Conservation (phyloP, 441 rosid species). For the Macaranga tanarius region DNA sequence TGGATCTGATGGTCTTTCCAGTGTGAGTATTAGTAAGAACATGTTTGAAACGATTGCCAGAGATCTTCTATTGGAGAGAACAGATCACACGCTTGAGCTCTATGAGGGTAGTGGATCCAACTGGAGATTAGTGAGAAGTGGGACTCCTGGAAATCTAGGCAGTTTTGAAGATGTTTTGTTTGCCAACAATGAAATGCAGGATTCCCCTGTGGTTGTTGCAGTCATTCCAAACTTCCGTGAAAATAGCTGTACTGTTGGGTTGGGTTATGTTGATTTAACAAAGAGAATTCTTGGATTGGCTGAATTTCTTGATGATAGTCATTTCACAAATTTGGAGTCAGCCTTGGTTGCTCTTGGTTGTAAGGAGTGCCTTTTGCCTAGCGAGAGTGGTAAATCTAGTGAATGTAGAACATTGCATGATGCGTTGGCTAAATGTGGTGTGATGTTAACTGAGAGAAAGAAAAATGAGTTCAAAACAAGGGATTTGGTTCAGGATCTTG, state of each 20-base stretch:
- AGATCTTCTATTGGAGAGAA: slow-evolving; percentile 88
- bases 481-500: slow-evolving; percentile 87
- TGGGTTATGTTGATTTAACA: slow-evolving; percentile 83
- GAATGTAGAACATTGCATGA: slow-evolving; percentile 60
- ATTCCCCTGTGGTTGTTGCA: slow-evolving; percentile 82
- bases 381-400: slow-evolving; percentile 57
- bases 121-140: slow-evolving; percentile 83
- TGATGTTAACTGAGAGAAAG: slow-evolving; percentile 91
- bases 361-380: slow-evolving; percentile 91
- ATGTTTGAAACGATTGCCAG: slow-evolving; percentile 90
- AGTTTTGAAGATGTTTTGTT: slow-evolving; percentile 95
- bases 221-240: slow-evolving; percentile 63
- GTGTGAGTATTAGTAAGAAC: slow-evolving; percentile 76
- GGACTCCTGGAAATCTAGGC: slow-evolving; percentile 92
- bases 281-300: slow-evolving; percentile 78
- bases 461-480: slow-evolving; percentile 79
- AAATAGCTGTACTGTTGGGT: slow-evolving; percentile 66
- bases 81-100: slow-evolving; percentile 85
- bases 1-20: slow-evolving; percentile 76
- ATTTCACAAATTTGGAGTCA: slow-evolving; percentile 87
- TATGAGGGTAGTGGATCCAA: slow-evolving; percentile 94
- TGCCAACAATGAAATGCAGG: slow-evolving; percentile 96
- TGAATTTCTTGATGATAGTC: slow-evolving; percentile 94
- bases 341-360: slow-evolving; percentile 91
- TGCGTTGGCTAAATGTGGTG: slow-evolving; percentile 68